Evolutionary conservation across 108 stramenopile genomes (phyloP).

Genomic region (Cyclotella choctawhatcheeana): DNA sequence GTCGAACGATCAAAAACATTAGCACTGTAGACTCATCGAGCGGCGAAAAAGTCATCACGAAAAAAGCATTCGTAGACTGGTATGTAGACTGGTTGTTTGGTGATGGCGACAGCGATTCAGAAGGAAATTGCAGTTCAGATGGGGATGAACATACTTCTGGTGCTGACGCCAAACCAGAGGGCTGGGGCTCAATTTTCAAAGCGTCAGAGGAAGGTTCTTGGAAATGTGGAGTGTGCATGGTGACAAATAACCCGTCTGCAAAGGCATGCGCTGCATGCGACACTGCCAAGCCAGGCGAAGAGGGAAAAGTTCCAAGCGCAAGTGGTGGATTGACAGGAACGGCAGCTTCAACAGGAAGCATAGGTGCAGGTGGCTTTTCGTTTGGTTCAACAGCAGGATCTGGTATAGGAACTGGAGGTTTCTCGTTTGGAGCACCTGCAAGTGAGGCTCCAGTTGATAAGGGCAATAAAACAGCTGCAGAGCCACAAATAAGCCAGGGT

Average conservation of each 20-base stretch:
- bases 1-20: slow-evolving; percentile 65
- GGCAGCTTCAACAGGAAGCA: slow-evolving; percentile 41
- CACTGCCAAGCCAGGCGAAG: slow-evolving; percentile 68
- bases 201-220: slow-evolving; percentile 69
- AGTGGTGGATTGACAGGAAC: slow-evolving; percentile 17
- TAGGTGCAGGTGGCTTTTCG: slow-evolving; percentile 65
- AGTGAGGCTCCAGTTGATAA: no score
- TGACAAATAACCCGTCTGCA: slow-evolving; percentile 59
- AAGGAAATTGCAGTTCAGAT: slow-evolving; percentile 36
- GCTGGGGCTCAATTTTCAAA: slow-evolving; percentile 60
- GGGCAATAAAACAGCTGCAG: not conserved
- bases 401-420: slow-evolving; percentile 11
- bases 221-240: slow-evolving; percentile 88
- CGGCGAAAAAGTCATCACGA: slow-evolving; percentile 37
- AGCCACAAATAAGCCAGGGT: not conserved
- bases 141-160: not conserved
- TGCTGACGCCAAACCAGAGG: slow-evolving; percentile 40
- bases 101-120: slow-evolving; percentile 68
- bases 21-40: slow-evolving; percentile 21
- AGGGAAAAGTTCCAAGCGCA: slow-evolving; percentile 24
- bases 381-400: no score
- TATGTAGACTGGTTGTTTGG: slow-evolving; percentile 91
- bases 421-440: not conserved
- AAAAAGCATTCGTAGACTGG: slow-evolving; percentile 77
- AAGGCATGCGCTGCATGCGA: slow-evolving; percentile 83